Base-by-base conservation (phyloP, 805 yeast species). In the Starmerella ratchasimensis region DNA sequence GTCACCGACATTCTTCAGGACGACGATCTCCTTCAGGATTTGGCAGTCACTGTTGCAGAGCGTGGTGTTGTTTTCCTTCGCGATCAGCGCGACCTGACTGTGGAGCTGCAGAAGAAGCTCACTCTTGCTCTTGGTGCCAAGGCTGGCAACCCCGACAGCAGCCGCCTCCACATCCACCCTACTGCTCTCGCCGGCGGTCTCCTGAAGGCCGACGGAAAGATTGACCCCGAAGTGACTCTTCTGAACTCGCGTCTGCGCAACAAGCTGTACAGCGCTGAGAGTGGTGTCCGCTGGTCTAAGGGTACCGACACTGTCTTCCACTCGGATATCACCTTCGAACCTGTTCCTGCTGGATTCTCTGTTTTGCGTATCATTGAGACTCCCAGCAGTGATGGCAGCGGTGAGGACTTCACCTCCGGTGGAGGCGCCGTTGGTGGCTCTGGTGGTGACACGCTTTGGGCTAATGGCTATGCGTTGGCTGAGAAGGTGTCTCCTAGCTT, bases 271-370 rank as follows among this genome's bases (percentile, higher is more conserved):
- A 36, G 27, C 22, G 32, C 15, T 3, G 38, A 43, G 23, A 24
- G 31, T 10, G 45, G 41, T 13, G 28, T 5, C 13, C 38, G 38
- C 50, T 34, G 60, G 50, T 31, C 52, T 52, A 23, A 33, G 1
- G 48, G 46, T 14, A 28, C 39, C 9, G 48, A 45, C 28, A 50
- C 59, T 17, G 55, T 51, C 14, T 69, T 71, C 69, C 76, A 71
- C 58, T 63, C 73, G 6, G 76, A 71, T 50, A 60, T 72, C 36
- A 66, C 66, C 29, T 74, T 71, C 47, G 77, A 72, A 56, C 58
- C 60, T 32, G 70, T 68, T 39, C 76, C 77, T 5, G 69, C 77
- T 2, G 74, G 72, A 17, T 58, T 66, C 45, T 71, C 78, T 3
- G 68, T 65, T 44, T 59, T 74, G 47, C 36, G 46, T 10, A 71